These are phyloP conservation scores for Bimuria novae-zelandiae DNA, from an alignment of 2,329 filamentous ascomycete genomes.

Conservation along the genomic window DNA sequence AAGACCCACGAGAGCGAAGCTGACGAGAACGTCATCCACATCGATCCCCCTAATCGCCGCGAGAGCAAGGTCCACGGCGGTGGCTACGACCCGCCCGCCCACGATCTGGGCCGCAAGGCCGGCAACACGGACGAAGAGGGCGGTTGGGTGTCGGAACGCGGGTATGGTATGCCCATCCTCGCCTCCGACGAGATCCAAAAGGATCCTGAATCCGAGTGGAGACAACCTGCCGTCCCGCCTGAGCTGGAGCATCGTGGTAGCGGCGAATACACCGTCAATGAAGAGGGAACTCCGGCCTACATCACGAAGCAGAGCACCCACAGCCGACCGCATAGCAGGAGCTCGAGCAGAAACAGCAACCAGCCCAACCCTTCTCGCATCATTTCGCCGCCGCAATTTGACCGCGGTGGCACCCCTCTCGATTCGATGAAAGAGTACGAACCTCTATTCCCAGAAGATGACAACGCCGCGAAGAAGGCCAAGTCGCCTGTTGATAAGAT, in stretches of 20 bases:
- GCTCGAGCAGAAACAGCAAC: constrained; percentile 59
- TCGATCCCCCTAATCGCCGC: constrained; percentile 67
- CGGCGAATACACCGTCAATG: constrained; percentile 57
- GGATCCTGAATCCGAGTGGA: constrained; percentile 67
- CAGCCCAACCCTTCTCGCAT: constrained; percentile 54
- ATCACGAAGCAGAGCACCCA: constrained; percentile 59
- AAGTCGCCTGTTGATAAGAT: constrained; percentile 60
- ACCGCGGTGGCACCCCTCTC: constrained; percentile 67
- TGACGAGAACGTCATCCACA: constrained; percentile 71
- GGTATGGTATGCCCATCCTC: constrained; percentile 78
- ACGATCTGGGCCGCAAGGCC: constrained; percentile 55
- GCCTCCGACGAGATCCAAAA: constrained; percentile 86
- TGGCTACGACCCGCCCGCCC: constrained; percentile 58
- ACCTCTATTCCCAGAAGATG: constrained; percentile 79
- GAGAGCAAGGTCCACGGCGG: constrained; percentile 51
- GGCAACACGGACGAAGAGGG: constrained; percentile 53
- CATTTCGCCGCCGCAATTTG: constrained; percentile 49
- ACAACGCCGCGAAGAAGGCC: constrained; percentile 64
- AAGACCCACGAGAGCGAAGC: constrained; percentile 52
- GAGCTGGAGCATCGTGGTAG: constrained; percentile 61
- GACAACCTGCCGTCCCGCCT: constrained; percentile 83
- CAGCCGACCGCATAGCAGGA: constrained; percentile 58
- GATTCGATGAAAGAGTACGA: constrained; percentile 95
- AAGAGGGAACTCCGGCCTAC: constrained; percentile 45
- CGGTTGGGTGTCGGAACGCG: constrained; percentile 61